Evolutionary conservation across 2,329 filamentous ascomycete species (phyloP), one percentile per base, ranked within the genome.

Genomic region (Fusarium sp.): DNA sequence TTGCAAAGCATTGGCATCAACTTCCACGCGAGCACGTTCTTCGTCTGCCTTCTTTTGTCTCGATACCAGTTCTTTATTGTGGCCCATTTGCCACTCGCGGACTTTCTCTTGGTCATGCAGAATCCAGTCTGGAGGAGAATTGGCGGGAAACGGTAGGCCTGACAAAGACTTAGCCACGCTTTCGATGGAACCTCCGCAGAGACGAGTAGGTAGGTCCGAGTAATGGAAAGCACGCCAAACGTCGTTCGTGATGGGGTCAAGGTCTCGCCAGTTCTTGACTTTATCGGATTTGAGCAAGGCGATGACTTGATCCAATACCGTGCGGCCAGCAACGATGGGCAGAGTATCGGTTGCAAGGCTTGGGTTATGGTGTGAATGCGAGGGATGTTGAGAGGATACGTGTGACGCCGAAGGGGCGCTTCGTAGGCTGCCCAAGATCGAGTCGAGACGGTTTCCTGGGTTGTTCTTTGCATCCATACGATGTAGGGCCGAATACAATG

Each of bases 81-180:
- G 83, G 0, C 84, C 85, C 13, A 81, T 75, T 77, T 82, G 83
- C 86, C 86, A 89, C 63, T 86, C 82, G 11, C 81, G 80, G 1
- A 83, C 77, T 62, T 81, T 81, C 31, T 82, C 82, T 4, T 80
- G 74, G 31, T 84, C 79, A 21, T 81, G 76, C 11, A 76, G 76
- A 66, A 88, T 80, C 81, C 85, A 87, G 18, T 81, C 80, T 2
- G 87, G 85, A 5, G 87, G 84, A 41, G 84, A 80, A 2, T 72
- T 82, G 4, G 85, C 76, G 15, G 85, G 86, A 61, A 80, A 85
- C 9, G 84, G 79, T 61, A 83, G 81, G 52, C 78, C 79, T 42
- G 79, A 79, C 11, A 87, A 73, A 37, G 77, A 73, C 31, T 78
- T 79, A 5, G 79, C 80, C 2, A 82, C 71, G 1, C 73, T 74